Conservation (phyloP, 2,329 filamentous ascomycete species). For the Neofusicoccum cordaticola region DNA sequence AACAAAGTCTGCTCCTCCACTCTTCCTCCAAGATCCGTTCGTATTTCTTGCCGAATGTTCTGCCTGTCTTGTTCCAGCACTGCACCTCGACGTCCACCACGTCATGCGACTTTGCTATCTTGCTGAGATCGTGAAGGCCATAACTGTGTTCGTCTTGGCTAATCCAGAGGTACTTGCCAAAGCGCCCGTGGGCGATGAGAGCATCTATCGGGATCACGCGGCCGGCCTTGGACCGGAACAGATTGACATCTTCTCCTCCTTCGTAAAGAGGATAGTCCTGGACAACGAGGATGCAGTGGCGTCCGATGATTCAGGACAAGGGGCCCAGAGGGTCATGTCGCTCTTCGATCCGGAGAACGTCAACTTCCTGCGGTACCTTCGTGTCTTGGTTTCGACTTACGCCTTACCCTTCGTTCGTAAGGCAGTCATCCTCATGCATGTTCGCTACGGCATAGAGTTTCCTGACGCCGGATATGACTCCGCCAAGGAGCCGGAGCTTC, state of each 20-base stretch:
- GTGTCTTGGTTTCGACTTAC: constrained; percentile 66
- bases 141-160: constrained; percentile 51
- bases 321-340: neutral
- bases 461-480: constrained; percentile 57
- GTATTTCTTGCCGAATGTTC: constrained; percentile 78
- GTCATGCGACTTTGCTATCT: constrained; percentile 83
- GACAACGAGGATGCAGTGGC: constrained; percentile 7
- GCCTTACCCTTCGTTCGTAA: constrained; percentile 90
- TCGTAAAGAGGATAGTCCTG: constrained; percentile 34
- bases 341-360: constrained; percentile 20
- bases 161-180: constrained; percentile 8
- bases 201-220: constrained; percentile 18
- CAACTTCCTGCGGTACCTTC: constrained; percentile 35
- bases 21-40: constrained; percentile 71
- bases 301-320: neutral
- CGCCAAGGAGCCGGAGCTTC: constrained; percentile 71
- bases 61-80: constrained; percentile 65
- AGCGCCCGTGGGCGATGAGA: neutral
- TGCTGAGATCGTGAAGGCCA: constrained; percentile 83
- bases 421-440: constrained; percentile 75
- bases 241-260: constrained; percentile 30
- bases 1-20: constrained; percentile 46
- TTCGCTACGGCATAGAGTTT: constrained; percentile 86
- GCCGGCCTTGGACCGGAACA: constrained; percentile 31
- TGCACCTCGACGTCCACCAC: constrained; percentile 72